phyloP scores from a whole-genome alignment of 1,284 basidiomycete genomes.

The Rhodotorula sp. region DNA sequence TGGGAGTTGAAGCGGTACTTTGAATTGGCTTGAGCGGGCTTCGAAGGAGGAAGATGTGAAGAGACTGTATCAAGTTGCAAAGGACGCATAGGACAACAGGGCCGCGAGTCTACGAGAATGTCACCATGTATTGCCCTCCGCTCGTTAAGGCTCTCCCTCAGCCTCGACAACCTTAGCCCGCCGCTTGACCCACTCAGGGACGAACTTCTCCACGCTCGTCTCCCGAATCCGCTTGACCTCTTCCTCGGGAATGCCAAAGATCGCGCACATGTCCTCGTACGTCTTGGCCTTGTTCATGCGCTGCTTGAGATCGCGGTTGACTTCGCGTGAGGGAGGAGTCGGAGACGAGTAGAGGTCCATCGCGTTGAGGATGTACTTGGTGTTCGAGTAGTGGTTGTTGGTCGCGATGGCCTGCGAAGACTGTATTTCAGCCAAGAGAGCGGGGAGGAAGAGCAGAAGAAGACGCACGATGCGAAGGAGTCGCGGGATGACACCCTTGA shows the following conservation, averaged over 20 bases:
- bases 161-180: neutral
- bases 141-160: neutral
- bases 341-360: conserved; percentile 52
- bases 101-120: no score
- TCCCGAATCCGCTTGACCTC: conserved; percentile 19
- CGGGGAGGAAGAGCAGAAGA: conserved; percentile 14
- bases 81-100: no score
- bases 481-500: conserved; percentile 68
- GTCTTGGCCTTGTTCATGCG: conserved; percentile 63
- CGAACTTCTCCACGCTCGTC: conserved; percentile 27
- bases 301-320: conserved; percentile 55
- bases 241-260: conserved; percentile 54
- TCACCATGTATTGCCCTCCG: neutral
- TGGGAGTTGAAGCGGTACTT: conserved; percentile 44
- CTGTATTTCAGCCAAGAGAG: neutral
- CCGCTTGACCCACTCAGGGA: conserved; percentile 32
- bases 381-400: conserved; percentile 67
- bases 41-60: neutral
- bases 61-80: no score
- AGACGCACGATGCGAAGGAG: conserved; percentile 70
- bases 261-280: conserved; percentile 61
- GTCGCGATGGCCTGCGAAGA: conserved; percentile 53
- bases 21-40: conserved; percentile 40
- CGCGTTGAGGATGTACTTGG: conserved; percentile 79
- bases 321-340: conserved; percentile 13